phyloP scores from a whole-genome alignment of 805 yeast species.

The Hanseniaspora meyeri region DNA sequence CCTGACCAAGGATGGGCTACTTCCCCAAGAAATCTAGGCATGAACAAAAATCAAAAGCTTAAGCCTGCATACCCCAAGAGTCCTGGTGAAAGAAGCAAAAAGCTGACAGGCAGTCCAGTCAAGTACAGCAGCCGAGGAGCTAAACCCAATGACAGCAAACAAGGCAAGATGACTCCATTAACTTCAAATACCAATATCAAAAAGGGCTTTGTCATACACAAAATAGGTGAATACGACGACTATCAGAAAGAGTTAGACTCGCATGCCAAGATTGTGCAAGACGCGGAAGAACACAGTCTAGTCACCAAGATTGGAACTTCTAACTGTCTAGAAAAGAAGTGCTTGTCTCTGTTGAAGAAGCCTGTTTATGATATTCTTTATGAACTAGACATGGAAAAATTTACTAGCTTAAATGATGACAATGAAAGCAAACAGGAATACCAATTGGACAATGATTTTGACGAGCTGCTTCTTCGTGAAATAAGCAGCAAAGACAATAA shows the following conservation, averaged over 20 bases:
- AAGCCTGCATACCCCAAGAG: neutral
- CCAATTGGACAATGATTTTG: neutral
- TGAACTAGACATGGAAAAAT: neutral
- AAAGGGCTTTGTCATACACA: neutral
- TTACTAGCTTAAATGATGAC: neutral
- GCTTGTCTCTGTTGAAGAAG: slow-evolving; percentile 5
- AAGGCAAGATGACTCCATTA: neutral
- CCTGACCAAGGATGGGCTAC: neutral
- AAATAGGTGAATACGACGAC: neutral
- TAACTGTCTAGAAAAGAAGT: neutral
- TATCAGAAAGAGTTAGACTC: neutral
- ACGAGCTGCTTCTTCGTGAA: neutral
- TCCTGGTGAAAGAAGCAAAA: neutral
- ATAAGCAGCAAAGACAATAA: neutral
- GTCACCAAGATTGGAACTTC: slow-evolving; percentile 1
- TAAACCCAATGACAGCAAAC: neutral
- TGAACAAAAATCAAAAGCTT: neutral
- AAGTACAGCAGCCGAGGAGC: neutral
- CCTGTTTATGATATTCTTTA: slow-evolving; percentile 10
- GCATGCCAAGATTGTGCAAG: neutral
- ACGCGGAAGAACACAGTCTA: neutral
- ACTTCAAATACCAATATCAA: slow-evolving; percentile 10
- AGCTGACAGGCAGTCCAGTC: neutral
- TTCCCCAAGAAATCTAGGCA: neutral
- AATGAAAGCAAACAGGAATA: neutral